Evolutionary conservation across 2,329 filamentous ascomycete genomes (phyloP).

Genomic region (Arthrobotrys entomopaga): DNA sequence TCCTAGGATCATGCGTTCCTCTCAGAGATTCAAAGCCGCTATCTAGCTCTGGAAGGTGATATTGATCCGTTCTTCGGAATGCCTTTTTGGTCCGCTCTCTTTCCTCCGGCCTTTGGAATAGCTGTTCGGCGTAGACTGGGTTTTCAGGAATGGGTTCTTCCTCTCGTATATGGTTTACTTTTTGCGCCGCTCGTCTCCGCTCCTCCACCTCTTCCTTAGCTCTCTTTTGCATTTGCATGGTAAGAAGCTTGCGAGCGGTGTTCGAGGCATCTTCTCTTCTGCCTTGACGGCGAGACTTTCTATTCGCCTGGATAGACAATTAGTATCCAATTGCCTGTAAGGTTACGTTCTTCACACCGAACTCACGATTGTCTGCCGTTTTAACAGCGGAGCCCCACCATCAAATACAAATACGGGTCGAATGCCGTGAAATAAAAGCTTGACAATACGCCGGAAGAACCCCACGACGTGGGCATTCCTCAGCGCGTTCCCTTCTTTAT

Average conservation of each 20-base stretch:
- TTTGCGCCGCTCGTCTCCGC: slow-evolving; percentile 64
- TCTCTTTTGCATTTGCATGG: slow-evolving; percentile 89
- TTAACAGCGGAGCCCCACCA: slow-evolving; percentile 88
- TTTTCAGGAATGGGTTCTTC: slow-evolving; percentile 73
- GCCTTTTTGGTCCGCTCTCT: slow-evolving; percentile 72
- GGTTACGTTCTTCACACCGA: background rate
- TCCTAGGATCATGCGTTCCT: slow-evolving; percentile 87
- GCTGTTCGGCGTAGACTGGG: slow-evolving; percentile 89
- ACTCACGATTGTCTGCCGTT: slow-evolving; percentile 82
- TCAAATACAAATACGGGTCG: slow-evolving; percentile 98
- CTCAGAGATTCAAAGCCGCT: slow-evolving; percentile 81
- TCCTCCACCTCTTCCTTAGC: slow-evolving; percentile 85
- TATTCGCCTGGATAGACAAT: slow-evolving; percentile 63
- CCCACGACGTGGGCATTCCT: slow-evolving; percentile 96
- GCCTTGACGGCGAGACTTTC: slow-evolving; percentile 84
- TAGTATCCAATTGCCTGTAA: background rate
- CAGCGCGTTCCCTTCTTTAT: slow-evolving; percentile 96
- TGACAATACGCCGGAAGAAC: slow-evolving; percentile 98
- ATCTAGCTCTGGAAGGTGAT: slow-evolving; percentile 89
- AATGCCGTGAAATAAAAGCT: slow-evolving; percentile 95
- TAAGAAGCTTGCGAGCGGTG: slow-evolving; percentile 89
- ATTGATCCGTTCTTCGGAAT: slow-evolving; percentile 92
- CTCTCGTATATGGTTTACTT: slow-evolving; percentile 32
- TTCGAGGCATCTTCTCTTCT: slow-evolving; percentile 89
- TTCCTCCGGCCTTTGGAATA: slow-evolving; percentile 81